Percentiles rank a stretch among this genome's conserved stretches.
These are phyloP conservation scores for Lachnellula arida DNA, from an alignment of 2,329 filamentous ascomycete species.

Conservation along the genomic window DNA sequence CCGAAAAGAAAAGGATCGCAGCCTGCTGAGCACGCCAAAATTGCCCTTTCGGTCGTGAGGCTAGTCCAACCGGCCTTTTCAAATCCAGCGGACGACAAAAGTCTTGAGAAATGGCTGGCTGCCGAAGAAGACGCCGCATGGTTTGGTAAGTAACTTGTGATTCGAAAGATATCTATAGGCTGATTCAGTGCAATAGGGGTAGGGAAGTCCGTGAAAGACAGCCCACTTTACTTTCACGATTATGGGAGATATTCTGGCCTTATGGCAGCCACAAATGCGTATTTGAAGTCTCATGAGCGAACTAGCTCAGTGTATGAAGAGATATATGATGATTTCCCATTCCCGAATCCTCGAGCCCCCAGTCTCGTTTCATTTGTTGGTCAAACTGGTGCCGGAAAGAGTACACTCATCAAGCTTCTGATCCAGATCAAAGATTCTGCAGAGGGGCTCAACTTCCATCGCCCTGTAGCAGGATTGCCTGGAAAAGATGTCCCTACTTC, in stretches of 20 bases:
- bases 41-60: neutral
- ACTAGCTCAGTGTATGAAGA: constrained; percentile 23
- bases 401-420: constrained; percentile 4
- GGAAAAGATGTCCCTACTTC: constrained; percentile 3
- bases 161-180: neutral
- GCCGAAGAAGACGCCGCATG: constrained; percentile 35
- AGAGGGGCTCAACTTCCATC: neutral
- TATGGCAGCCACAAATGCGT: constrained; percentile 28
- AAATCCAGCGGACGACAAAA: neutral
- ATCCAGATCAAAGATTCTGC: neutral
- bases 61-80: neutral
- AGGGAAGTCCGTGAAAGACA: constrained; percentile 6
- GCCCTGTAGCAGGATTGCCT: neutral
- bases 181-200: neutral
- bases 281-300: neutral
- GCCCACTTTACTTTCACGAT: constrained; percentile 35
- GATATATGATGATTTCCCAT: constrained; percentile 15
- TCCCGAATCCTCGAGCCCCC: neutral
- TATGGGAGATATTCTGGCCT: constrained; percentile 42
- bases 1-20: neutral
- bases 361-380: neutral
- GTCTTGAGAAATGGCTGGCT: neutral
- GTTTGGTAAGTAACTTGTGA: constrained; percentile 32
- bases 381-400: constrained; percentile 4
- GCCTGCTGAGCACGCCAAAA: neutral